Conservation (phyloP, 257 asterid genomes). For the Anisodus acutangulus region DNA sequence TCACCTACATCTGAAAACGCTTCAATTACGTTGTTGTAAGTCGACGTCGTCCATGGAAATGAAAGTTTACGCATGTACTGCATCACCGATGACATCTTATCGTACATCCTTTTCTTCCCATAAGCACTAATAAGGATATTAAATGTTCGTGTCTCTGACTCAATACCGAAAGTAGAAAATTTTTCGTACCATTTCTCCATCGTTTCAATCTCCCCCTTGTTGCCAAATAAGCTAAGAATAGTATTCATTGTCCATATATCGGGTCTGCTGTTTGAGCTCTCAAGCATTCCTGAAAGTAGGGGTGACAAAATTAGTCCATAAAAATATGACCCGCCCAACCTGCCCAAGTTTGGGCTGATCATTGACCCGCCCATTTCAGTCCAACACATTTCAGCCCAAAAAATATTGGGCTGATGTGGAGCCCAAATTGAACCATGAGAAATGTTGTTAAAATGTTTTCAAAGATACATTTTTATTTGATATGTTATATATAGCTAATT, state of each 20-base stretch:
- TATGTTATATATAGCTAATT: no score
- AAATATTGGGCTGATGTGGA: no score
- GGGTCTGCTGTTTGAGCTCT: slow-evolving; percentile 58
- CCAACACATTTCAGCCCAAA: no score
- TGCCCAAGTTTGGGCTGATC: no score
- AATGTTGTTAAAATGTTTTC: no score
- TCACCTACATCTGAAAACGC: slow-evolving; percentile 89
- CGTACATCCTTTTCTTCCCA: slow-evolving; percentile 87
- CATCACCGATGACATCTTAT: slow-evolving; percentile 96
- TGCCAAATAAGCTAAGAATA: slow-evolving; percentile 78
- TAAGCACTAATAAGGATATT: slow-evolving; percentile 90
- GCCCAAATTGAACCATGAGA: no score
- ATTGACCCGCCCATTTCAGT: no score
- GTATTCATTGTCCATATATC: slow-evolving; percentile 96
- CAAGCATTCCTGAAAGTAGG: slow-evolving; percentile 57
- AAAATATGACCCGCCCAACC: no score
- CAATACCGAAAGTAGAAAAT: slow-evolving; percentile 77
- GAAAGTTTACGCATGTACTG: slow-evolving; percentile 94
- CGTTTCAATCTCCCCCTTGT: slow-evolving; percentile 77
- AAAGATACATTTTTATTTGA: no score
- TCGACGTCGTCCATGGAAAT: slow-evolving; percentile 93
- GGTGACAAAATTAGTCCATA: no score
- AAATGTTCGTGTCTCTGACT: slow-evolving; percentile 82
- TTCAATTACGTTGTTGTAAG: slow-evolving; percentile 90
- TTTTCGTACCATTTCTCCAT: slow-evolving; percentile 97